Percentiles rank a stretch among this genome's conserved stretches.
Conservation (phyloP, 2,329 filamentous ascomycete species). For the Phialocephala sp. region DNA sequence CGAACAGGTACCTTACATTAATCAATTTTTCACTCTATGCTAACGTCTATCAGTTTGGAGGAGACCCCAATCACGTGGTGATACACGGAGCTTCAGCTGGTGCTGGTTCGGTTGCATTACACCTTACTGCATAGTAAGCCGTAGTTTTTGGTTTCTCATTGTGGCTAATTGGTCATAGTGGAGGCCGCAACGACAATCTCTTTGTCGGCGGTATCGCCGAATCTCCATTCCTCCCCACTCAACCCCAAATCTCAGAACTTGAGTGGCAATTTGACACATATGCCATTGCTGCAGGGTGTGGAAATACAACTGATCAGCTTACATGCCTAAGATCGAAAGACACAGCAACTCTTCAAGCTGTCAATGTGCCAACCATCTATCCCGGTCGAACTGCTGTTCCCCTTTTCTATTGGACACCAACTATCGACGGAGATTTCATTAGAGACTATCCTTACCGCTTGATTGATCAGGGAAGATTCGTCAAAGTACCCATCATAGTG, state of each 20-base stretch:
- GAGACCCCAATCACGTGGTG: conserved; percentile 52
- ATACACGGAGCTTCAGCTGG: conserved; percentile 55
- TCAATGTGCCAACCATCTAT: conserved; percentile 45
- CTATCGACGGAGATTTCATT: conserved; percentile 49
- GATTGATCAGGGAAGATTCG: conserved; percentile 45
- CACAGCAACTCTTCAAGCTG: conserved; percentile 46
- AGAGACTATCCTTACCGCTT: conserved; percentile 47
- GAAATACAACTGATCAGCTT: conserved; percentile 38
- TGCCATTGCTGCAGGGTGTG: conserved; percentile 44
- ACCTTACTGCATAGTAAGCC: conserved; percentile 41
- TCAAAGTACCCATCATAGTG: conserved; percentile 49
- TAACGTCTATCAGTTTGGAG: conserved; percentile 46
- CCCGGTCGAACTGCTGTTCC: conserved; percentile 44
- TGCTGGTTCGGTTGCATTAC: conserved; percentile 50
- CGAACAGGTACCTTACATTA: conserved; percentile 44
- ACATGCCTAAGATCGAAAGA: conserved; percentile 47
- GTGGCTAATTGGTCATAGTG: conserved; percentile 18
- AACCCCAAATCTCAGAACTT: conserved; percentile 45
- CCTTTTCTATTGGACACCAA: conserved; percentile 50
- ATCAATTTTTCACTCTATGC: neutral
- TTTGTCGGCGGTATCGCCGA: conserved; percentile 43
- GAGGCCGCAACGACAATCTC: conserved; percentile 38
- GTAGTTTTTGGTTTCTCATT: neutral
- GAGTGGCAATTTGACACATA: conserved; percentile 50
- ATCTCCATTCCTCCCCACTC: conserved; percentile 47